Base-by-base conservation (phyloP, 2,329 filamentous ascomycete species). In the Penicillium sp. region DNA sequence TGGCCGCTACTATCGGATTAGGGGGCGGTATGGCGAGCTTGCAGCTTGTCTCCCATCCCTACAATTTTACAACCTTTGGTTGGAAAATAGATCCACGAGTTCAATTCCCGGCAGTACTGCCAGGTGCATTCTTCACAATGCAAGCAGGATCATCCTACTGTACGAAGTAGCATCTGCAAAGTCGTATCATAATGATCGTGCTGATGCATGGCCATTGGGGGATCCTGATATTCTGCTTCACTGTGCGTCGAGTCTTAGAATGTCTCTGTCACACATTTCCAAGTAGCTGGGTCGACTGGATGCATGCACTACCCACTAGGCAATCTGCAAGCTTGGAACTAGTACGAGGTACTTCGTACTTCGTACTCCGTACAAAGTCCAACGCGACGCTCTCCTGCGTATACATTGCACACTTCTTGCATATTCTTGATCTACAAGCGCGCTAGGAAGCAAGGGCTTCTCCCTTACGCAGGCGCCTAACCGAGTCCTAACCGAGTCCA, bases 41-140 rank as follows among this genome's bases (percentile, higher is more conserved):
- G 38, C n/a, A 40, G 16, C 18, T 5, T n/a, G 7, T 21, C 4
- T 40, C 34, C 13, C 11, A 9, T 40, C 7, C 18, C 7, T 14
- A 10, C 14, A 11, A 11, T 3, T 40, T n/a, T 6, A 5, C n/a
- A n/a, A 6, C 38, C n/a, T 21, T 39, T 40, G 38, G 3, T 5
- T 39, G n/a, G 16, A 50, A 14, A 36, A 18, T 7, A 24, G 10
- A 50, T 44, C 42, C 39, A 44, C 21, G 47, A 31, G 29, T 27
- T 21, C 29, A 27, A 50, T 24, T 44, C n/a, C 39, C 22, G 47
- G 18, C 38, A 18, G 16, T 24, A 13, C 38, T 5, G n/a, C 39
- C 39, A 36, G 32, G 29, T 44, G 47, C 29, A 50, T 44, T 50
- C 39, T 50, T 50, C 47, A 44, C 27, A 38, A 42, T 43, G 47